Base-by-base conservation (phyloP, 768 basidiomycete genomes). In the Trametes sanguinea region DNA sequence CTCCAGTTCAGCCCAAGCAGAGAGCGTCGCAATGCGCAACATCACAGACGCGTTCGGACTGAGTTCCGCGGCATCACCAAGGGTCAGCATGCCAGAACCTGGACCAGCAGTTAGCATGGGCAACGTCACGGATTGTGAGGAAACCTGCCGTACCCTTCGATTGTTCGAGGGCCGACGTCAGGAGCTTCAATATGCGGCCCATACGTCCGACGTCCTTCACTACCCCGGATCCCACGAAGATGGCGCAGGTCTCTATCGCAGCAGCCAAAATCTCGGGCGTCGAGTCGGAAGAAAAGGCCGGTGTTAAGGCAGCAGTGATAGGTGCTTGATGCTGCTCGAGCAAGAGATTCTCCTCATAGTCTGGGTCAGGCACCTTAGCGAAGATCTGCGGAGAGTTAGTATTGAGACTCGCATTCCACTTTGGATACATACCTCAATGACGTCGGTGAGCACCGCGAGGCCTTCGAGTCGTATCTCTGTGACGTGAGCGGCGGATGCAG, bases 291-390 rank as follows among this genome's bases (percentile, higher is more conserved):
- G 94, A 94, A 70, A 99, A 98, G 0, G 95, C 95, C 0, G 97
- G 96, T 0, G 96, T 98, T 16, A 98, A 81, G 0, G 97, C 97
- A 17, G 97, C 94, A 2, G 96, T 97, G 62, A 99, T 96, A 0
- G 97, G 96, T 0, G 97, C 96, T 76, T 99, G 97, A 73, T 97
- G 91, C 73, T 99, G 97, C 71, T 99, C 96, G 11, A 99, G 83
- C 2, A 99, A 78, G 5, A 95, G 79, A 0, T 92, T 86, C 61
- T 93, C 93, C 37, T 92, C 90, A 67, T 94, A 98, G 54, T 94
- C 94, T 2, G 95, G 93, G 75, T 99, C 97, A 0, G 93, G 91
- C 6, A 92, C 84, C 32, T 80, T 75, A 2, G 93, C 85, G 74
- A 99, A 99, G 56, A 89, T 85, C 96, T 98, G 60, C 1, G 16